Conservation (phyloP, 768 basidiomycete species). For the Lentinula edodes region DNA sequence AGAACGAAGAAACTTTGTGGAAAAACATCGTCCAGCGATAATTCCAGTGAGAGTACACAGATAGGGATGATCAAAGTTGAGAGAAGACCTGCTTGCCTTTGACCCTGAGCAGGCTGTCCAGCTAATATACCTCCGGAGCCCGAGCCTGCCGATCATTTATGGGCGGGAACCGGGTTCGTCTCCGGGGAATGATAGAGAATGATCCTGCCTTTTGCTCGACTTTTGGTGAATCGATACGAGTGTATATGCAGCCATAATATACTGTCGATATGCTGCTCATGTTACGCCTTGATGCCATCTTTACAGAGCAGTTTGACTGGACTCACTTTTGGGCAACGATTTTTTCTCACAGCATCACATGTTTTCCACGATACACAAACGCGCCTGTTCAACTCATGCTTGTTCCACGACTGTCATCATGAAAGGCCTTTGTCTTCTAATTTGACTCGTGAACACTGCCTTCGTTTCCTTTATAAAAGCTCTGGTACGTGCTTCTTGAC, state of each 20-base stretch:
- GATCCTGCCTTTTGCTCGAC: not conserved
- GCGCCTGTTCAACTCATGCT: not conserved
- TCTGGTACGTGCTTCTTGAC: not conserved
- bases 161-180: not conserved
- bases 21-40: conserved; percentile 30
- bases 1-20: conserved; percentile 12
- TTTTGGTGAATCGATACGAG: too few relatives aligned
- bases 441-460: conserved; percentile 1
- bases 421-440: not conserved
- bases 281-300: too few relatives aligned
- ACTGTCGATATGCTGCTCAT: too few relatives aligned
- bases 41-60: conserved; percentile 4
- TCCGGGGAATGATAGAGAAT: not conserved
- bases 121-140: not conserved
- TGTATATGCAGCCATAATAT: too few relatives aligned
- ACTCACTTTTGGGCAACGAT: too few relatives aligned
- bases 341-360: not conserved
- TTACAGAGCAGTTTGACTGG: too few relatives aligned
- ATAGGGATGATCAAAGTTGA: conserved; percentile 11
- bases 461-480: not conserved
- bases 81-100: conserved; percentile 8
- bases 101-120: conserved; percentile 6
- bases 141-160: not conserved
- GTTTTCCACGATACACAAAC: not conserved
- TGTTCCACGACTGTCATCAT: not conserved